These are phyloP conservation scores for Entomophthora muscae DNA, from an alignment of 371 early-diverging fungal species.

Conservation along the genomic window DNA sequence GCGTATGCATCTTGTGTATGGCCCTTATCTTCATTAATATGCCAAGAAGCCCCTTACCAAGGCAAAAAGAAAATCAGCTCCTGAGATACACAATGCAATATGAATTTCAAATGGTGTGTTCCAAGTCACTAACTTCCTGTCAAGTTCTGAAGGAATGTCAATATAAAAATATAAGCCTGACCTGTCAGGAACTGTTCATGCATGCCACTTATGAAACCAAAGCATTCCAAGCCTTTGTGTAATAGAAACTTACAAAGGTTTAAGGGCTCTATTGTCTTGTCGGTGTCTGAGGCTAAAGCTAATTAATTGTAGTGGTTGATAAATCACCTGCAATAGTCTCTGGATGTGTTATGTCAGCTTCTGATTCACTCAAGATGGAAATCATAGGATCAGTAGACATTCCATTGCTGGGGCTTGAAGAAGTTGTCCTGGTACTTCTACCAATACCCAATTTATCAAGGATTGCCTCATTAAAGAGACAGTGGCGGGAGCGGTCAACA, in stretches of 20 bases:
- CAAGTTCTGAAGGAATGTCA: too few species aligned
- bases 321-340: background rate
- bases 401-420: background rate
- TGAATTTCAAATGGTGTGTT: background rate
- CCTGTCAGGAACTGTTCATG: background rate
- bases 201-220: background rate
- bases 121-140: background rate
- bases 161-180: too few species aligned
- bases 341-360: background rate
- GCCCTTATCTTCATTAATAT: background rate
- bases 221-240: background rate
- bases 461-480: background rate
- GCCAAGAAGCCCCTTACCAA: background rate
- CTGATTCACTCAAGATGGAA: background rate
- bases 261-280: background rate
- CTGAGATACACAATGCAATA: background rate
- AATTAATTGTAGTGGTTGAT: background rate
- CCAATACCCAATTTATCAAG: background rate
- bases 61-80: slow-evolving; percentile 3
- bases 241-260: background rate
- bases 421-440: background rate
- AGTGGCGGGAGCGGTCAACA: background rate
- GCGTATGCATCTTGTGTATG: background rate
- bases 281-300: background rate
- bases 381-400: background rate